phyloP scores from a whole-genome alignment of 305 asterid species.

The Nicotiana rustica region DNA sequence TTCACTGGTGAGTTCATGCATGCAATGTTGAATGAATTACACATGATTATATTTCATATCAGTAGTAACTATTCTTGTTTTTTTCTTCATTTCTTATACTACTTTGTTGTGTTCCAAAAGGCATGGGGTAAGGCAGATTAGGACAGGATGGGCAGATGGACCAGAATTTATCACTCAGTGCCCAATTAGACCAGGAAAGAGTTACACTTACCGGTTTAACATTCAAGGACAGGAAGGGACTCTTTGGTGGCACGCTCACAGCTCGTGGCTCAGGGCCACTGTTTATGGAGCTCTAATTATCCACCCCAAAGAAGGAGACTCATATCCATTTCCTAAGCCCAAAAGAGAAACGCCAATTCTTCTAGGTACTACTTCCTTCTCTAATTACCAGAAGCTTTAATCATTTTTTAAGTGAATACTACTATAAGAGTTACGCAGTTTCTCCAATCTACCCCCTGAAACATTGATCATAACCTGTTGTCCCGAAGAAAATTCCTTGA shows the following conservation, averaged over 20 bases:
- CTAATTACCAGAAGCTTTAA: background rate
- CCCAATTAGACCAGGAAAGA: slow-evolving; percentile 82
- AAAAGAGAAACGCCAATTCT: slow-evolving; percentile 69
- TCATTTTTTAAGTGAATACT: background rate
- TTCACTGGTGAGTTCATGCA: slow-evolving; percentile 70
- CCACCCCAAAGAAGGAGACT: slow-evolving; percentile 65
- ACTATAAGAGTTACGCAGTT: background rate
- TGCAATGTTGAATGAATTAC: background rate
- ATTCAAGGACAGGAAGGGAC: slow-evolving; percentile 87
- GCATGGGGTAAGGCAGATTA: slow-evolving; percentile 81
- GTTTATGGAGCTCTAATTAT: slow-evolving; percentile 80
- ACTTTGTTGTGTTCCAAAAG: slow-evolving; percentile 42
- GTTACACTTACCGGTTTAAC: slow-evolving; percentile 76
- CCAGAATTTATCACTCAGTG: slow-evolving; percentile 89
- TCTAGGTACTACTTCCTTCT: slow-evolving; percentile 54
- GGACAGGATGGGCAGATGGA: slow-evolving; percentile 91
- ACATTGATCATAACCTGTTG: background rate
- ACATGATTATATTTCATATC: slow-evolving; percentile 14
- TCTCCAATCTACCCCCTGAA: background rate
- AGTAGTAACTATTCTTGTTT: background rate
- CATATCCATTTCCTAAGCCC: slow-evolving; percentile 76
- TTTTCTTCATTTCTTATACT: background rate
- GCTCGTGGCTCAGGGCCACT: slow-evolving; percentile 91
- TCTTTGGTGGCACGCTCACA: slow-evolving; percentile 94
- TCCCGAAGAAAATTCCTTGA: background rate